phyloP scores from a whole-genome alignment of 768 basidiomycete genomes.

The Tricholoma terreum region DNA sequence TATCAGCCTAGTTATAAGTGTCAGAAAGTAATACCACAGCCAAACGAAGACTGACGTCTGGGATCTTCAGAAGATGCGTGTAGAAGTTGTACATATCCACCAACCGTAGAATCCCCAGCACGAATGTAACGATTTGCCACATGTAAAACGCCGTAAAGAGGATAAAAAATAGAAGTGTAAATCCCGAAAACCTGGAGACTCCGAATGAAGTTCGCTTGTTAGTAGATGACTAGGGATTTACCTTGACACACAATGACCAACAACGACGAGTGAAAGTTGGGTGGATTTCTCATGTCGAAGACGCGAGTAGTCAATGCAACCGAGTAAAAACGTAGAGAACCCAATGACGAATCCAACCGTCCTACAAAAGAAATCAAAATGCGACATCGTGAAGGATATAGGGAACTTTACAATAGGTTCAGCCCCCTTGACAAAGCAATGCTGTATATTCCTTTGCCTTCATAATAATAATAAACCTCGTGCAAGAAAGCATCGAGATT shows the following conservation, averaged over 20 bases:
- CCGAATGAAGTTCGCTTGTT: not conserved
- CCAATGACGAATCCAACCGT: constrained; percentile 97
- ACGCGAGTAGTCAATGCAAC: constrained; percentile 90
- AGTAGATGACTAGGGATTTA: constrained; percentile 32
- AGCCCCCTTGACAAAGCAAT: constrained; percentile 87
- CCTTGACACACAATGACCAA: constrained; percentile 83
- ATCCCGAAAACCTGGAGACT: constrained; percentile 69
- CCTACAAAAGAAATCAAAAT: constrained; percentile 41
- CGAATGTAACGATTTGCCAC: constrained; percentile 84
- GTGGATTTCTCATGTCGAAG: constrained; percentile 66
- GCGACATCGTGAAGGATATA: constrained; percentile 1
- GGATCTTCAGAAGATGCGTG: constrained; percentile 88
- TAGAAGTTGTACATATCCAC: constrained; percentile 96
- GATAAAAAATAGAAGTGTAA: constrained; percentile 79
- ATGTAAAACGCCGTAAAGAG: constrained; percentile 84
- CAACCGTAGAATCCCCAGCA: constrained; percentile 70
- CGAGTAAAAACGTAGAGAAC: constrained; percentile 96
- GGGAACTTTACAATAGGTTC: constrained; percentile 63
- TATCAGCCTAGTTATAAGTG: constrained; percentile 67
- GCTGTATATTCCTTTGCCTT: constrained; percentile 94
- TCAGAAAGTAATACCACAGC: not conserved
- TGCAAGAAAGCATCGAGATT: constrained; percentile 95
- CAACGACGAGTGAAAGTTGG: constrained; percentile 76
- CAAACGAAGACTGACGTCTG: constrained; percentile 63
- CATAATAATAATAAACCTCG: constrained; percentile 94